phyloP scores from a whole-genome alignment of 2,329 filamentous ascomycete species.

The Neocucurbitaria cava region DNA sequence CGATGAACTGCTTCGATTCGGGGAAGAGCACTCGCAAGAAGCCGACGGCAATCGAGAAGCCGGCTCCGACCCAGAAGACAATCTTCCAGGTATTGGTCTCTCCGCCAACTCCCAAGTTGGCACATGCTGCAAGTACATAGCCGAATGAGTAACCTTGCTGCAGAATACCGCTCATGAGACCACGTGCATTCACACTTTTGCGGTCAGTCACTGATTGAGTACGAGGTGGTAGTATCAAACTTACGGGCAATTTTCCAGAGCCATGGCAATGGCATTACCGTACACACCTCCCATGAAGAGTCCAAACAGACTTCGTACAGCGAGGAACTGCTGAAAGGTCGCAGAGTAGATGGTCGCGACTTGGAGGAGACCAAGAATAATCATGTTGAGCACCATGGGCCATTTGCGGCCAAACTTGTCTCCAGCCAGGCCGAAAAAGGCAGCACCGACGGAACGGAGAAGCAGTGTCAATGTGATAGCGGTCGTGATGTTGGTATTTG shows the following conservation, averaged over 20 bases:
- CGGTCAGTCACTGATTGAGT: constrained; percentile 30
- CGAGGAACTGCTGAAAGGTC: constrained; percentile 78
- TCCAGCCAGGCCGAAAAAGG: constrained; percentile 76
- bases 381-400: constrained; percentile 83
- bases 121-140: constrained; percentile 78
- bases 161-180: constrained; percentile 81
- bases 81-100: constrained; percentile 72
- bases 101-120: constrained; percentile 75
- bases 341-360: constrained; percentile 78
- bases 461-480: constrained; percentile 79
- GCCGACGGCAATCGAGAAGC: constrained; percentile 72
- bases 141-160: constrained; percentile 84
- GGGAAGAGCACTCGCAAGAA: constrained; percentile 72
- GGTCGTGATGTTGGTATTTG: constrained; percentile 73
- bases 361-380: constrained; percentile 73
- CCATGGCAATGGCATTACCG: constrained; percentile 80
- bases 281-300: constrained; percentile 84
- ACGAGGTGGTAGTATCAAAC: constrained; percentile 30
- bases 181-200: constrained; percentile 65
- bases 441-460: constrained; percentile 76
- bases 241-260: constrained; percentile 74
- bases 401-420: constrained; percentile 84
- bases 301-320: constrained; percentile 74
- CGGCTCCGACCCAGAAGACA: constrained; percentile 76
- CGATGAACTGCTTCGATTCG: constrained; percentile 77